phyloP scores from a whole-genome alignment of 2,329 filamentous ascomycete genomes.

The Aspergillus vadensis region DNA sequence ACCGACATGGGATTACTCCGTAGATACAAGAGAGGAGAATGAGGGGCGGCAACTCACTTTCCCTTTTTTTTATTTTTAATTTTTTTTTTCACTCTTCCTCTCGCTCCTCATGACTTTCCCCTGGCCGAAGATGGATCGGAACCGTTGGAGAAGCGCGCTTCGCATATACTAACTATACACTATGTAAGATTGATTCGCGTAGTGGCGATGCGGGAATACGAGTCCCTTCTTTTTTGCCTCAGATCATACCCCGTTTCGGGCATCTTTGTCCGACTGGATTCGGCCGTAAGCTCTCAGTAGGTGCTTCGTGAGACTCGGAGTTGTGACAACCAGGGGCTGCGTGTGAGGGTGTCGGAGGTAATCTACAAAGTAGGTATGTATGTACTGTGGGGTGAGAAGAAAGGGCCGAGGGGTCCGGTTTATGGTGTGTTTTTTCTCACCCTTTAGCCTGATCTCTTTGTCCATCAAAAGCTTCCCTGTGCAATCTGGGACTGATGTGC shows the following conservation, averaged over 20 bases:
- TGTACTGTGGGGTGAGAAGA: background rate
- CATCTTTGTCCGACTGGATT: background rate
- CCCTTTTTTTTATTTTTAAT: too few species aligned
- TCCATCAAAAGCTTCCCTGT: too few species aligned
- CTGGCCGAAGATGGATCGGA: background rate
- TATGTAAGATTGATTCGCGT: background rate
- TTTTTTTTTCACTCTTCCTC: too few species aligned
- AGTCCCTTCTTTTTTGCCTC: background rate
- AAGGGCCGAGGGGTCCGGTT: background rate
- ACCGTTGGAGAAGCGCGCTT: background rate
- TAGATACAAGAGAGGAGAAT: too few species aligned
- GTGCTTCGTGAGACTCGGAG: background rate
- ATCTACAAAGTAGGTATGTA: background rate
- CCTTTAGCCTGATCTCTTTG: background rate
- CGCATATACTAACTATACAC: background rate
- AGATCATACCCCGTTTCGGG: constrained; percentile 1
- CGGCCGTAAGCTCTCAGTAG: background rate
- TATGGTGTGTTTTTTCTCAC: too few species aligned
- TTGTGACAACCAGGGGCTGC: background rate
- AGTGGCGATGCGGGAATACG: background rate
- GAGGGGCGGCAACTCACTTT: too few species aligned
- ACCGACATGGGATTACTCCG: background rate
- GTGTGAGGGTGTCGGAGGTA: background rate
- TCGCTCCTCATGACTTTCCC: too few species aligned
- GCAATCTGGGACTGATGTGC: too few species aligned